Evolutionary conservation across 495 filamentous ascomycete species (phyloP).

Genomic region (Aspergillus baeticus): DNA sequence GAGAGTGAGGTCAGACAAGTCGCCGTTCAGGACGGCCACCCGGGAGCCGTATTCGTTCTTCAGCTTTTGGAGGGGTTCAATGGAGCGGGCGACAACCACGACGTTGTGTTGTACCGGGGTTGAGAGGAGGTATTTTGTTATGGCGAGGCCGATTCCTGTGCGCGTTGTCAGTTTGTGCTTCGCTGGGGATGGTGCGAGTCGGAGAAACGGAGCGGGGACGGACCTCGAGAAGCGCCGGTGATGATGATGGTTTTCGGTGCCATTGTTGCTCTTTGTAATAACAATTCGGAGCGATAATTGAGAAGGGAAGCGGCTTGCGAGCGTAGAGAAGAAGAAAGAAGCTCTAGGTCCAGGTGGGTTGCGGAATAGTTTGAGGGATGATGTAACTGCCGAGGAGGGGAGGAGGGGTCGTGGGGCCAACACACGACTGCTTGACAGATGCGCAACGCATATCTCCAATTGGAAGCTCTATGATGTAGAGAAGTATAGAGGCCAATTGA

Average conservation of each 20-base stretch:
- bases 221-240: conserved; percentile 63
- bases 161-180: conserved; percentile 1
- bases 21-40: conserved; percentile 72
- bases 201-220: not conserved
- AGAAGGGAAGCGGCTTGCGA: not conserved
- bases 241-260: conserved; percentile 58
- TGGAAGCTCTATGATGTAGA: too few relatives aligned
- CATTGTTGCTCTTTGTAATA: conserved; percentile 19
- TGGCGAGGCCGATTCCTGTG: conserved; percentile 80
- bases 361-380: not conserved
- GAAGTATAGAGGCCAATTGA: too few relatives aligned
- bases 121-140: conserved; percentile 70
- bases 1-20: conserved; percentile 66
- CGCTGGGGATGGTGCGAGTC: too few relatives aligned
- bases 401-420: not conserved
- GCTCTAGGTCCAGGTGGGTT: too few relatives aligned
- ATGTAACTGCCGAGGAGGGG: conserved; percentile 4
- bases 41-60: conserved; percentile 62
- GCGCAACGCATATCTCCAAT: too few relatives aligned
- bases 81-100: conserved; percentile 71
- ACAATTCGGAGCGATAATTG: not conserved
- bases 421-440: too few relatives aligned
- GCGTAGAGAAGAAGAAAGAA: not conserved
- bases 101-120: conserved; percentile 61
- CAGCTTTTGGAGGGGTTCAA: conserved; percentile 63